phyloP scores from a whole-genome alignment of 129 eudicot genomes.

The Solidago caesia region DNA sequence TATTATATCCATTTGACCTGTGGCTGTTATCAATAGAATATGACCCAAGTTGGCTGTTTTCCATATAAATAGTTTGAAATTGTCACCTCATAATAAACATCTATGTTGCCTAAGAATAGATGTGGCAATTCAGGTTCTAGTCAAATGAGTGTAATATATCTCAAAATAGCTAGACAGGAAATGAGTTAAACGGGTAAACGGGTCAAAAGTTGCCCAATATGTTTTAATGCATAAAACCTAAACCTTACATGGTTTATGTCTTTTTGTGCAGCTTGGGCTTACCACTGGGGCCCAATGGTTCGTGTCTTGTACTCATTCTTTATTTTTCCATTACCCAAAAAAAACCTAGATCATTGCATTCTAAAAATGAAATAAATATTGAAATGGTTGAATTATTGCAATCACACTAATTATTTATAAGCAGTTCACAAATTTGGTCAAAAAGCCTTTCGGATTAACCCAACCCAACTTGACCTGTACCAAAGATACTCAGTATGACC shows the following conservation, averaged over 20 bases:
- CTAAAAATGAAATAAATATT: not conserved
- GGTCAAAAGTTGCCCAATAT: not conserved
- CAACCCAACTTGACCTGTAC: not conserved
- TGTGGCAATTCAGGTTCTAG: too few relatives aligned
- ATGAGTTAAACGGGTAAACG: not conserved
- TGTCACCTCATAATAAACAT: not conserved
- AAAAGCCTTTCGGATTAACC: not conserved
- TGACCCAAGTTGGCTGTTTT: not conserved
- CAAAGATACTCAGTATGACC: not conserved
- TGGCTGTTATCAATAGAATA: not conserved
- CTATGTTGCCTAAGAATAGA: not conserved
- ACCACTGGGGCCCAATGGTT: too few relatives aligned
- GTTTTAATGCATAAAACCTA: not conserved
- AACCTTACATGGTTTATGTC: too few relatives aligned
- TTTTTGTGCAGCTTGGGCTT: too few relatives aligned
- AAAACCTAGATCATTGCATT: not conserved
- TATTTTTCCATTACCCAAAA: too few relatives aligned
- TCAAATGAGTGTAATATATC: too few relatives aligned
- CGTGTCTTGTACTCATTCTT: too few relatives aligned
- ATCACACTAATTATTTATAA: not conserved
- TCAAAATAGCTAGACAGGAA: not conserved
- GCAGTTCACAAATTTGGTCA: not conserved
- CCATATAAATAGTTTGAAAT: not conserved
- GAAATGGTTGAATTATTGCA: not conserved
- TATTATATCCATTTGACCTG: not conserved